Evolutionary conservation across 257 asterid genomes (phyloP).

Genomic region (Ilex asprella): DNA sequence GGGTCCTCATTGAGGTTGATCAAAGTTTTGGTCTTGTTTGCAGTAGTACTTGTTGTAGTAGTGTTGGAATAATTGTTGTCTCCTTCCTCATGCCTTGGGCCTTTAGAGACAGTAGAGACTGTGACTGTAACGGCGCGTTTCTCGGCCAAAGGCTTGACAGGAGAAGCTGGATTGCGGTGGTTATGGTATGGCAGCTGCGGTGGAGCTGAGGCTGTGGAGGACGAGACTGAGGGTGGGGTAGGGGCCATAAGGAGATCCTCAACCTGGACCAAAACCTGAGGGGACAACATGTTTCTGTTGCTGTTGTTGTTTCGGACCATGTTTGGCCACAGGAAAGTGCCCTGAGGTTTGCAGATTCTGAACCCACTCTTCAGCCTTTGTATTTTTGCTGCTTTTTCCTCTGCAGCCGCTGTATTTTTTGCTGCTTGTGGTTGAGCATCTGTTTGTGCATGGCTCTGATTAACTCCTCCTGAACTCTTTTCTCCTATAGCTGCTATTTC

Average conservation of each 20-base stretch:
- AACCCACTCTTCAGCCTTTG: slow-evolving; percentile 94
- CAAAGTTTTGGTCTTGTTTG: slow-evolving; percentile 13
- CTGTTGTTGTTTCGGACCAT: slow-evolving; percentile 44
- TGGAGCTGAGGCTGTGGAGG: slow-evolving; percentile 49
- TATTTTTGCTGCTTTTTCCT: slow-evolving; percentile 79
- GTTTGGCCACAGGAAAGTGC: slow-evolving; percentile 94
- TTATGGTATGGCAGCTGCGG: slow-evolving; percentile 35
- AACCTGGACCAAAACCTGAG: slow-evolving; percentile 58
- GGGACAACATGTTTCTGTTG: slow-evolving; percentile 17
- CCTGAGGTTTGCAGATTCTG: slow-evolving; percentile 95
- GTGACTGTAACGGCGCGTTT: slow-evolving; percentile 60
- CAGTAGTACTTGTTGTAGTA: slow-evolving; percentile 11
- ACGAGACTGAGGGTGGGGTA: slow-evolving; percentile 88
- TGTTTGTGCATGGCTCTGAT: slow-evolving; percentile 15
- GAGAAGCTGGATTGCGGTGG: slow-evolving; percentile 24
- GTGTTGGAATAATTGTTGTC: slow-evolving; percentile 22
- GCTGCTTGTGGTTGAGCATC: slow-evolving; percentile 8
- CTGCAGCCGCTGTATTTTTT: slow-evolving; percentile 22
- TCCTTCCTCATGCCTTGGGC: slow-evolving; percentile 26
- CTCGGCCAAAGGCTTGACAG: slow-evolving; percentile 84
- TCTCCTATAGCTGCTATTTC: slow-evolving; percentile 26
- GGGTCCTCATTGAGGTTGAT: slow-evolving; percentile 54
- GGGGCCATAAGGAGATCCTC: slow-evolving; percentile 55
- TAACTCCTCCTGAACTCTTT: slow-evolving; percentile 12
- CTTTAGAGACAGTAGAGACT: slow-evolving; percentile 40